Conservation (phyloP, 371 early-diverging fungal species). For the Umbelopsis sp. region DNA sequence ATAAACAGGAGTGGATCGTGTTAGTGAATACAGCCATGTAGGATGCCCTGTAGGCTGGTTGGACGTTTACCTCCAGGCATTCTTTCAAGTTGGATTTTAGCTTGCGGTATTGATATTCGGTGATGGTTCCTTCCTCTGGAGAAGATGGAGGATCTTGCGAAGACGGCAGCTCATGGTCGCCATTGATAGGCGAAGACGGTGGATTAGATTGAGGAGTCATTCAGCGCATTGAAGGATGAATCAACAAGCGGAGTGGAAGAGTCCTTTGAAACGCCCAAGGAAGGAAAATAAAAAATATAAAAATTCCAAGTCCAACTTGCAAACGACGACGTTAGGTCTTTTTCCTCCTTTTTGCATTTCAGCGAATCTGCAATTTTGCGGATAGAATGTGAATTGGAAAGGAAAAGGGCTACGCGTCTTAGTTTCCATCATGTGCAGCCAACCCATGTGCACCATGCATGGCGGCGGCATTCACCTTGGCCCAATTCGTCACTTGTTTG, state of each 20-base stretch:
- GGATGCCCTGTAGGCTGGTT: no score
- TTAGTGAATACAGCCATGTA: no score
- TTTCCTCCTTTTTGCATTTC: no score
- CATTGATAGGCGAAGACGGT: background rate
- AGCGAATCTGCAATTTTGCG: no score
- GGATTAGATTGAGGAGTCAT: slow-evolving; percentile 11
- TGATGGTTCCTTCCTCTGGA: slow-evolving; percentile 17
- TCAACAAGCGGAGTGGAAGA: background rate
- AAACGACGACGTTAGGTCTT: no score
- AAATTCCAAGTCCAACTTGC: no score
- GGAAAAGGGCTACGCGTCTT: no score
- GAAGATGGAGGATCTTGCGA: slow-evolving; percentile 11
- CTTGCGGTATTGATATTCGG: slow-evolving; percentile 56
- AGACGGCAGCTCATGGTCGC: slow-evolving; percentile 11
- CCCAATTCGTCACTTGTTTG: no score
- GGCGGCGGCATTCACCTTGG: background rate
- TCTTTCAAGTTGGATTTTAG: slow-evolving; percentile 61
- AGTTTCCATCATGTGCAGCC: no score
- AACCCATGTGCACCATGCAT: no score
- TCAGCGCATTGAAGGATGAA: background rate
- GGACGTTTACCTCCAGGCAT: slow-evolving; percentile 47
- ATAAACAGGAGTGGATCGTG: no score
- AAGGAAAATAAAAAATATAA: background rate
- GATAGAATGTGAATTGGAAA: no score
- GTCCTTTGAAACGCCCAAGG: background rate